These are phyloP conservation scores for Pueraria montana DNA, from an alignment of 306 rosid genomes.

Conservation along the genomic window DNA sequence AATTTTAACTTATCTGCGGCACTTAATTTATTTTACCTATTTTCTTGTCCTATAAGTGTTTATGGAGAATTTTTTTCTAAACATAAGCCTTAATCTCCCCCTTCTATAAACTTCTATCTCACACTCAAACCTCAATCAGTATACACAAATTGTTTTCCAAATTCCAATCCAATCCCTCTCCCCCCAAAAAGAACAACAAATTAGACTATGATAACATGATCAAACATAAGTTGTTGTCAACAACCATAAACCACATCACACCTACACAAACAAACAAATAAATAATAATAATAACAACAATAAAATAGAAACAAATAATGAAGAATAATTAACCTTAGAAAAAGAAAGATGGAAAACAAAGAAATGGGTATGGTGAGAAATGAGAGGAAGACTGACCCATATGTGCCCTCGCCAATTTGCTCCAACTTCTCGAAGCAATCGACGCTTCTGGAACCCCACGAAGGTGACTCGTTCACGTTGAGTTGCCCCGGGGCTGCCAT, in stretches of 20 bases:
- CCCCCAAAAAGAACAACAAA: background rate
- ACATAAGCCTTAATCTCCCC: background rate
- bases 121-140: background rate
- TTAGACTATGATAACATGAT: constrained; percentile 26
- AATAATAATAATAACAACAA: background rate
- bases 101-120: background rate
- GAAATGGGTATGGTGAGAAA: background rate
- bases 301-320: background rate
- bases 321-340: background rate
- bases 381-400: constrained; percentile 65
- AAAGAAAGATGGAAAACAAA: background rate
- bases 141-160: constrained; percentile 19
- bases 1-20: too few species aligned
- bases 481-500: constrained; percentile 88
- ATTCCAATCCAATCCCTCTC: background rate
- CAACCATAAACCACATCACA: constrained; percentile 42
- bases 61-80: background rate
- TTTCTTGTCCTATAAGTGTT: background rate
- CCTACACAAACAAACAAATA: constrained; percentile 1
- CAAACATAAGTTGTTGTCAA: constrained; percentile 33
- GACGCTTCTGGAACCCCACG: constrained; percentile 95
- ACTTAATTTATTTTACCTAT: too few species aligned
- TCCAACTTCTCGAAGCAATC: constrained; percentile 97
- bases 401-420: constrained; percentile 98
- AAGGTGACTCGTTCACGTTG: constrained; percentile 74